These are phyloP conservation scores for Gracilaria domingensis DNA, from an alignment of 23 red algal genomes.

Conservation along the genomic window DNA sequence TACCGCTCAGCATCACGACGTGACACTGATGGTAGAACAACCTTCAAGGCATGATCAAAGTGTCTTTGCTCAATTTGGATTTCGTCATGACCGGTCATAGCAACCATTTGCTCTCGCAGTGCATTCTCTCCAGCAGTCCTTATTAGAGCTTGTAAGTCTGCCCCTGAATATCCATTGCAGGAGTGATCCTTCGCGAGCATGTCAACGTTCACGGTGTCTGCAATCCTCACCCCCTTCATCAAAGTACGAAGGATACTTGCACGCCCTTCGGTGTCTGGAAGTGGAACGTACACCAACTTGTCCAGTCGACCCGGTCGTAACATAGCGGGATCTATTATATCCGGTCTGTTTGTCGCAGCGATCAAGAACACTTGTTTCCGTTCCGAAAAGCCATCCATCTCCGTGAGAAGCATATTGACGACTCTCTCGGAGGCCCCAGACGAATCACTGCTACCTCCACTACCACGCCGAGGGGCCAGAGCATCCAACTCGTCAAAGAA, in stretches of 20 bases:
- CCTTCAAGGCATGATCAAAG: slow-evolving; percentile 79
- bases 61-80: slow-evolving; percentile 56
- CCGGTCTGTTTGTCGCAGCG: slow-evolving; percentile 96
- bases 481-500: slow-evolving; percentile 99
- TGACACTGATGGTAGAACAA: slow-evolving; percentile 86
- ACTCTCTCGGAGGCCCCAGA: slow-evolving; percentile 85
- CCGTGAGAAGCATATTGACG: slow-evolving; percentile 96
- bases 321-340: slow-evolving; percentile 98
- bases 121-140: slow-evolving; percentile 70
- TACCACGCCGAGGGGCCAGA: slow-evolving; percentile 83
- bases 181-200: slow-evolving; percentile 22
- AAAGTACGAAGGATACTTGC: slow-evolving; percentile 80
- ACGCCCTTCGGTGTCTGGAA: slow-evolving; percentile 75
- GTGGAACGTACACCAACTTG: slow-evolving; percentile 91
- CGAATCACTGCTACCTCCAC: slow-evolving; percentile 43
- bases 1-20: slow-evolving; percentile 75
- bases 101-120: slow-evolving; percentile 43
- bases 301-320: slow-evolving; percentile 95
- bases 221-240: slow-evolving; percentile 55
- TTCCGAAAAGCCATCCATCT: slow-evolving; percentile 93
- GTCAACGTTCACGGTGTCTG: slow-evolving; percentile 51
- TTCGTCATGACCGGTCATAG: background rate
- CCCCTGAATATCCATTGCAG: slow-evolving; percentile 83
- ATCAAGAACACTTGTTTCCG: slow-evolving; percentile 89
- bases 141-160: slow-evolving; percentile 86